Evolutionary conservation across 306 rosid genomes (phyloP), one percentile per base, ranked within the genome.

Genomic region (Dalbergia oliveri): DNA sequence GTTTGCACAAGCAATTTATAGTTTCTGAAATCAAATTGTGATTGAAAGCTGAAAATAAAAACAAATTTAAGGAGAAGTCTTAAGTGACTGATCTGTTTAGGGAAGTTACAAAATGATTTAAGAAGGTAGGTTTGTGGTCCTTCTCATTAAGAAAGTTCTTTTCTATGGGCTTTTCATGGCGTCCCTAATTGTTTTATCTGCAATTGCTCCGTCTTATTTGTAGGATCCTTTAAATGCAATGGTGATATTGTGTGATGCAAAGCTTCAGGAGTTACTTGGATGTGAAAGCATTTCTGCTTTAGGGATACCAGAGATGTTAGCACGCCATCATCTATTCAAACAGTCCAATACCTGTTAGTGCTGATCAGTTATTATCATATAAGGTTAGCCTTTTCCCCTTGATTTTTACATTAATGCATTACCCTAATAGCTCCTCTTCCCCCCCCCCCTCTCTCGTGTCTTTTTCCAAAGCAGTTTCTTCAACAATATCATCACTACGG

Each of bases 151-250:
- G 31, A 26, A 26, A 26, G 31, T 26, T 81, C 21, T 9, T 54
- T 34, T 62, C 21, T 19, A 16, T 47, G 18, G 31, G 31, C 49
- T 10, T 50, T 71, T 59, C 31, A 21, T 11, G 41, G 74, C 19
- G 0, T 84, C 9, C 60, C 78, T 23, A 49, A 72, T 76, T 64
- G 23, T 41, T 54, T 75, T 49, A 37, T 23, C 62, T 54, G 10
- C 31, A 65, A 72, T 64, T 47, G 23, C 59, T 73, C 34, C 37
- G 8, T 78, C 45, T 74, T 70, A 63, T 50, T 47, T 76, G 78
- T 67, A 91, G 97, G 97, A 91, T 81, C 97, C 97, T 78, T 64
- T 82, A 57, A 88, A 89, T 73, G 68, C 94, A 53, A 90, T 90
- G 86, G 91, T 90, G 86, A 90, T 91, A 83, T 57, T 80, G 39